Evolutionary conservation across 148 eudicot species (phyloP).

Genomic region (Linanthus parryae): DNA sequence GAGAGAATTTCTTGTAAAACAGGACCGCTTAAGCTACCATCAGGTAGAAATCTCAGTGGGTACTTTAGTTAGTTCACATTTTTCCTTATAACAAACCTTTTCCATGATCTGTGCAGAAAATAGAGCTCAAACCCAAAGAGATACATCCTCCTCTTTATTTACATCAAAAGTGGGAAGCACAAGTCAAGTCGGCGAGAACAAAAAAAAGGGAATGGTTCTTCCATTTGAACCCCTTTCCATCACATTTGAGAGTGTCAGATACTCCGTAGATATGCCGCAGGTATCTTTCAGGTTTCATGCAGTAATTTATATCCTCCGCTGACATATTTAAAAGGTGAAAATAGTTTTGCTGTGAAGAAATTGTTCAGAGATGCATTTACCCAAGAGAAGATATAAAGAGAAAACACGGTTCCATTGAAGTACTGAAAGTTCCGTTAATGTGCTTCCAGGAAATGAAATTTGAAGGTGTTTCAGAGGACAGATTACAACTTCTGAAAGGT

Average conservation of each 20-base stretch:
- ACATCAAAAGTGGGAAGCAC: slow-evolving; percentile 2
- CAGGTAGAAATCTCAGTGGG: neutral
- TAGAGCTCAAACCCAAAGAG: slow-evolving; percentile 23
- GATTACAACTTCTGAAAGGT: slow-evolving; percentile 56
- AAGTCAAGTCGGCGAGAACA: slow-evolving; percentile 15
- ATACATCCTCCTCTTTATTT: slow-evolving; percentile 12
- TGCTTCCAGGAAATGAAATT: slow-evolving; percentile 62
- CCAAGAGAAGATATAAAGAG: too few relatives aligned
- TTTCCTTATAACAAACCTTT: neutral
- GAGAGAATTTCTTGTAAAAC: neutral
- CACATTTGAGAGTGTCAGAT: slow-evolving; percentile 54
- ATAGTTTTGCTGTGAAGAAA: too few relatives aligned
- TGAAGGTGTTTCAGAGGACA: slow-evolving; percentile 51
- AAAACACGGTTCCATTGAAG: too few relatives aligned
- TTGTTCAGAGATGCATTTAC: too few relatives aligned
- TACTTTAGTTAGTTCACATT: neutral
- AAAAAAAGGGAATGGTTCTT: slow-evolving; percentile 60
- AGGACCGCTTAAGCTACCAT: neutral
- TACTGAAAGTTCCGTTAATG: too few relatives aligned
- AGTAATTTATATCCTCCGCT: too few relatives aligned
- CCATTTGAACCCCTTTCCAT: slow-evolving; percentile 75
- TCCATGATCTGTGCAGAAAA: slow-evolving; percentile 27
- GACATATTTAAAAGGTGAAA: too few relatives aligned
- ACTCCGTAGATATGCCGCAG: slow-evolving; percentile 81
- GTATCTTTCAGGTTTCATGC: slow-evolving; percentile 26